These are phyloP conservation scores for Mesotaenium endlicherianum DNA, from an alignment of 139 green algal genomes.

Conservation along the genomic window DNA sequence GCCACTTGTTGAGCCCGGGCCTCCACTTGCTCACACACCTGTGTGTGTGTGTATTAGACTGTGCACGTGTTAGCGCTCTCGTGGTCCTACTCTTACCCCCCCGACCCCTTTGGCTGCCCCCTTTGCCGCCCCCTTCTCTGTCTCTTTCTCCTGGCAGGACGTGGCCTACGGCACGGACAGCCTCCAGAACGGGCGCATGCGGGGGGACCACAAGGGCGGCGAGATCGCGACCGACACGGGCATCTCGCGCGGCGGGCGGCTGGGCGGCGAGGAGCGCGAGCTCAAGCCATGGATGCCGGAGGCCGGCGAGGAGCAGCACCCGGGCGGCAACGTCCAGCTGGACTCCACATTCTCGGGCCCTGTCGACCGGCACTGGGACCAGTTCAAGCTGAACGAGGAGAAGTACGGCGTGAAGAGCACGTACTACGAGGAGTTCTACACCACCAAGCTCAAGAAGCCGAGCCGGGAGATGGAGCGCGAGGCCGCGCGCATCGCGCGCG, in stretches of 20 bases:
- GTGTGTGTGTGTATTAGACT: too few relatives aligned
- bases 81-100: not conserved
- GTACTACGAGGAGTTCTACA: constrained; percentile 82
- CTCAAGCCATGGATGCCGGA: constrained; percentile 41
- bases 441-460: constrained; percentile 63
- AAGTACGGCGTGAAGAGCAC: constrained; percentile 81
- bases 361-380: constrained; percentile 73
- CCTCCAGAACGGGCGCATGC: constrained; percentile 1
- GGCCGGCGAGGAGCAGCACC: not conserved
- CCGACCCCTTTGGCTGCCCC: not conserved
- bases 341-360: not conserved
- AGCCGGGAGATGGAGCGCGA: constrained; percentile 66
- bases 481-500: constrained; percentile 71
- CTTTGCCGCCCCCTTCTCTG: constrained; percentile 10
- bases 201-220: not conserved
- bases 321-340: not conserved
- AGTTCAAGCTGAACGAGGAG: constrained; percentile 82
- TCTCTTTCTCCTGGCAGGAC: constrained; percentile 35
- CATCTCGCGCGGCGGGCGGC: constrained; percentile 5
- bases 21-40: too few relatives aligned
- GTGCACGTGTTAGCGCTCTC: not conserved
- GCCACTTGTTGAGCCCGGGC: too few relatives aligned
- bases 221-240: constrained; percentile 24
- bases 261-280: constrained; percentile 21
- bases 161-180: not conserved